Evolutionary conservation across 768 basidiomycete genomes (phyloP).

Genomic region (Amanita rubescens): DNA sequence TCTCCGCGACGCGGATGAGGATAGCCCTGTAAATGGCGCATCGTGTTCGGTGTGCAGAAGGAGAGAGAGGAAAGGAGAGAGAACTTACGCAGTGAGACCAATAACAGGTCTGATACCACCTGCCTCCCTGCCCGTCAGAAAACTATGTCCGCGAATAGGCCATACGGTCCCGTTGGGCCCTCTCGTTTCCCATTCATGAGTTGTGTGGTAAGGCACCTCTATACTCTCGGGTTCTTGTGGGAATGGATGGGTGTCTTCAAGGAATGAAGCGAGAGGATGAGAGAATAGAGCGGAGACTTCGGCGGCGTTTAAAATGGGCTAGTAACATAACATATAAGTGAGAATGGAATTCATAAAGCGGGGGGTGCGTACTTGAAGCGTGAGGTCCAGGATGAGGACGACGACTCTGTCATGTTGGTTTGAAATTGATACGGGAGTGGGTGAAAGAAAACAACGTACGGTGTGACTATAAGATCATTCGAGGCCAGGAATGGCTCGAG

Average conservation of each 20-base stretch:
- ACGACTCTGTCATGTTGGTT: constrained; percentile 50
- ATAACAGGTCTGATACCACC: constrained; percentile 85
- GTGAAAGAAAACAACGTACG: constrained; percentile 46
- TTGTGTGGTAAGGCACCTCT: constrained; percentile 62
- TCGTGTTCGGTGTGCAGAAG: background rate
- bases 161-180: constrained; percentile 30
- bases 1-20: constrained; percentile 35
- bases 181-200: constrained; percentile 43
- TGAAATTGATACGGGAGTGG: background rate
- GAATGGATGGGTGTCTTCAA: constrained; percentile 47
- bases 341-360: background rate
- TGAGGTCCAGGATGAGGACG: constrained; percentile 75
- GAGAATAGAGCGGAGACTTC: constrained; percentile 84
- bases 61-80: background rate
- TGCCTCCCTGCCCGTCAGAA: constrained; percentile 80
- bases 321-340: background rate
- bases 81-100: constrained; percentile 74
- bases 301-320: constrained; percentile 74
- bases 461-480: constrained; percentile 69
- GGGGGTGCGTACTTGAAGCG: constrained; percentile 52
- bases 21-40: constrained; percentile 27
- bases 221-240: constrained; percentile 43
- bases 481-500: constrained; percentile 76
- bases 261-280: constrained; percentile 71
- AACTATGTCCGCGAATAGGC: constrained; percentile 58